These are phyloP conservation scores for Triglochin maritima DNA, from an alignment of 106 monocot species.

Conservation along the genomic window DNA sequence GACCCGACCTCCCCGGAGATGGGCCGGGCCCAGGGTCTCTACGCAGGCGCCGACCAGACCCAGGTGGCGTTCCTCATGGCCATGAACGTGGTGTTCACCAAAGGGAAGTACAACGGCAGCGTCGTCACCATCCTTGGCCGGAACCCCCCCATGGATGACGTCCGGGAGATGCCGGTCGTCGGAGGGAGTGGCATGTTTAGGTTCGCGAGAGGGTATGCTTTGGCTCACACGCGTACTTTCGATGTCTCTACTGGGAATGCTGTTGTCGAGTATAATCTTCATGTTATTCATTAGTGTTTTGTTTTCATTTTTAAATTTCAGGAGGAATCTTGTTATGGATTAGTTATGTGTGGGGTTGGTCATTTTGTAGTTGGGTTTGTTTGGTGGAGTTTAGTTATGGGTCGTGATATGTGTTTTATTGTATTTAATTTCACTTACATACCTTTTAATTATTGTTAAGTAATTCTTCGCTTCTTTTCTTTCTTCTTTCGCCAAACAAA, in stretches of 20 bases:
- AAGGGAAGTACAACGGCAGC: constrained; percentile 15
- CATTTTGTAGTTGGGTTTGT: too few relatives aligned
- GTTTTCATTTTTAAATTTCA: too few relatives aligned
- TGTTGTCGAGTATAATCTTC: constrained; percentile 13
- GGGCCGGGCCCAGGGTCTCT: constrained; percentile 15
- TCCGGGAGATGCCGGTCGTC: constrained; percentile 20
- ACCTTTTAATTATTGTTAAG: too few relatives aligned
- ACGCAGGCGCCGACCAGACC: constrained; percentile 4
- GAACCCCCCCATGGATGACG: constrained; percentile 3
- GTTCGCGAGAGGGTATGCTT: constrained; percentile 7
- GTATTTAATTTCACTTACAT: too few relatives aligned
- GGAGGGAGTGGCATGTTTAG: constrained; percentile 15
- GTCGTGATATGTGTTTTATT: too few relatives aligned
- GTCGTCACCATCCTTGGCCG: constrained; percentile 6
- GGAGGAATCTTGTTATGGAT: too few relatives aligned
- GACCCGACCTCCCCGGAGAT: constrained; percentile 1
- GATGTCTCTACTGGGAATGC: constrained; percentile 6
- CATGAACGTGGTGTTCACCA: constrained; percentile 19
- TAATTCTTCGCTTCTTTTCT: too few relatives aligned
- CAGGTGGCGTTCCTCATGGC: constrained; percentile 10
- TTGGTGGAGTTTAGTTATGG: too few relatives aligned
- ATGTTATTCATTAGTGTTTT: constrained; percentile 2
- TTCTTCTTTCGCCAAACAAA: too few relatives aligned
- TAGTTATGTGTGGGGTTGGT: too few relatives aligned
- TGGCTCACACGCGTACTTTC: constrained; percentile 2